Evolutionary conservation across 1,284 basidiomycete genomes (phyloP).

Genomic region (Sanghuangporus sanghuang): DNA sequence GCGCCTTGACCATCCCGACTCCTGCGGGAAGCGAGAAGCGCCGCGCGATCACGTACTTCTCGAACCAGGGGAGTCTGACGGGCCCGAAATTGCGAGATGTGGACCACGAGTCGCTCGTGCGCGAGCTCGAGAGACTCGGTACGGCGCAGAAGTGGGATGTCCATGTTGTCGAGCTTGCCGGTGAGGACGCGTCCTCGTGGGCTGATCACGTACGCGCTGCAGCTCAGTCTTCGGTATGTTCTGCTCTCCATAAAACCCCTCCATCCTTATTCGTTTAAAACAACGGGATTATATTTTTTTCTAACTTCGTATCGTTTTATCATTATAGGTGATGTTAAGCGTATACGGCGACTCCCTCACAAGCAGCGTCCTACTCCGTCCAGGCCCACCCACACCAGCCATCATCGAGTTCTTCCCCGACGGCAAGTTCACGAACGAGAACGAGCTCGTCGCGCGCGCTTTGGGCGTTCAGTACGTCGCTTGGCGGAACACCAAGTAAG

Average conservation of each 20-base stretch:
- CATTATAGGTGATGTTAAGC: constrained; percentile 59
- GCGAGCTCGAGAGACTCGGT: constrained; percentile 47
- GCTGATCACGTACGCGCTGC: constrained; percentile 57
- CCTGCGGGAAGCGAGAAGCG: neutral
- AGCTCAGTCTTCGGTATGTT: constrained; percentile 63
- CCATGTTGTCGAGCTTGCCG: constrained; percentile 53
- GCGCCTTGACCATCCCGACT: neutral
- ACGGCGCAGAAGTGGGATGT: constrained; percentile 60
- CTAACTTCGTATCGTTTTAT: neutral
- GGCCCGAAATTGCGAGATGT: constrained; percentile 38
- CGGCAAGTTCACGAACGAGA: constrained; percentile 67
- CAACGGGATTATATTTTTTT: neutral
- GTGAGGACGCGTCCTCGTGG: constrained; percentile 36
- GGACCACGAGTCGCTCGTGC: constrained; percentile 51
- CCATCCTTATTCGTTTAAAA: neutral
- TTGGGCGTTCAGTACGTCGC: constrained; percentile 71
- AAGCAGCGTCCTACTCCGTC: constrained; percentile 63
- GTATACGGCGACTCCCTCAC: constrained; percentile 69
- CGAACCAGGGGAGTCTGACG: constrained; percentile 50
- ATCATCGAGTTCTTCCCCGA: constrained; percentile 76
- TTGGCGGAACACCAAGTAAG: constrained; percentile 61
- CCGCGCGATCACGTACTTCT: constrained; percentile 68
- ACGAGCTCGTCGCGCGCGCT: constrained; percentile 55
- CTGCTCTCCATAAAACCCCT: neutral
- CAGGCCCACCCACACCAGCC: constrained; percentile 11